Conservation (phyloP, 305 asterid species). For the Solanum hybrid region DNA sequence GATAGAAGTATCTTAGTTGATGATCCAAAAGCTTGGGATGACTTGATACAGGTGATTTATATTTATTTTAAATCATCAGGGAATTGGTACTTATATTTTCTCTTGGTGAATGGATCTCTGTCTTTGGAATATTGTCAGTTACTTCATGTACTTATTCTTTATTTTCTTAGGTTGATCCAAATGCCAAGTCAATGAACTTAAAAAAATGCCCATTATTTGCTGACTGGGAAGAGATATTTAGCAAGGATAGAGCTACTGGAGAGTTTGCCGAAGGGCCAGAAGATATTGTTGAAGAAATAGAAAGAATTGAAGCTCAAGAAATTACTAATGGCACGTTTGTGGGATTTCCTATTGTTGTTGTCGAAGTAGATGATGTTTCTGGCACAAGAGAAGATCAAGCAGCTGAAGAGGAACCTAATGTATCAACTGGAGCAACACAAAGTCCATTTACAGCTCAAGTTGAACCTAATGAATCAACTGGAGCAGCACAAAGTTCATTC, state of each 20-base stretch:
- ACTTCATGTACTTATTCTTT: neutral
- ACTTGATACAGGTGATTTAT: neutral
- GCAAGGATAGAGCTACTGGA: neutral
- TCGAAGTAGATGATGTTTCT: neutral
- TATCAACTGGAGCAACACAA: no score
- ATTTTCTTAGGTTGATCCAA: neutral
- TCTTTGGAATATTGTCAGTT: neutral
- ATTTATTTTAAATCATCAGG: neutral
- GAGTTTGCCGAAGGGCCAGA: neutral
- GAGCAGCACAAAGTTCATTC: neutral
- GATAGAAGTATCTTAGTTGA: neutral
- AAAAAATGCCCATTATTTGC: neutral
- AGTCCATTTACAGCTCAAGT: neutral
- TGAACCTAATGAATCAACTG: neutral
- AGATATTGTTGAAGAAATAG: neutral
- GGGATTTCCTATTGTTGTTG: neutral
- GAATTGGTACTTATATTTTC: neutral
- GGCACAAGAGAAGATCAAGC: neutral
- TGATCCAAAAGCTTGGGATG: neutral
- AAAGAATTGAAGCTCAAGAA: neutral
- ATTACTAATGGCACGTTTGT: neutral
- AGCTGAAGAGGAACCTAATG: neutral
- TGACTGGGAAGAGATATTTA: neutral
- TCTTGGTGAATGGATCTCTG: neutral
- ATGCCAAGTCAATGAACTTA: neutral